phyloP scores from a whole-genome alignment of 768 basidiomycete genomes.

The Hericium rajendrae region DNA sequence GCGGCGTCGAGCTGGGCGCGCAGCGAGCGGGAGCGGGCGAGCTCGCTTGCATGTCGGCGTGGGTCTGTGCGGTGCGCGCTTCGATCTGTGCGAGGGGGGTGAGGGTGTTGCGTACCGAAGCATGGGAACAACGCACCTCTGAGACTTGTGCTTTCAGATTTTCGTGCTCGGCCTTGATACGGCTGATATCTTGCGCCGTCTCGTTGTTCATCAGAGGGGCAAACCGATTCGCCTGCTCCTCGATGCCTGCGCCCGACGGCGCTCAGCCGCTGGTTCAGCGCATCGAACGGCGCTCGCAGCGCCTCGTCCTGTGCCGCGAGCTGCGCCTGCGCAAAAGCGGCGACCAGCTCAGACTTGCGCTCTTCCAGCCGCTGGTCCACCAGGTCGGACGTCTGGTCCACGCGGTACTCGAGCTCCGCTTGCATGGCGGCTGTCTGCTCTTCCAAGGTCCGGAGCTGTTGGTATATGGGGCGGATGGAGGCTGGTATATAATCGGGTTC shows the following conservation, averaged over 20 bases:
- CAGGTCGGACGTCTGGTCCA: background rate
- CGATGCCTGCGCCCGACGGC: background rate
- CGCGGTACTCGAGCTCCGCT: background rate
- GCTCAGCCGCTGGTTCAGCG: background rate
- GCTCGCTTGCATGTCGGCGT: background rate
- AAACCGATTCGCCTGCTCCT: background rate
- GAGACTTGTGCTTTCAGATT: too few relatives aligned
- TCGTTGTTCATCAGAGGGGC: background rate
- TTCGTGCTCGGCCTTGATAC: background rate
- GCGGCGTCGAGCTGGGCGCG: background rate
- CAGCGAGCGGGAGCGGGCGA: background rate
- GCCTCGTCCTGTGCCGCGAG: background rate
- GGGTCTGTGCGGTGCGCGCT: background rate
- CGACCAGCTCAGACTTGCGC: background rate
- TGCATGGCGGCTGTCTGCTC: background rate
- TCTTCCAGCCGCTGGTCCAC: background rate
- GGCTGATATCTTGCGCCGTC: background rate
- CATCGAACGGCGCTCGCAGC: background rate
- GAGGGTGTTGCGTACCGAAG: background rate
- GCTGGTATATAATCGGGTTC: background rate
- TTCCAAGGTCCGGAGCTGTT: background rate
- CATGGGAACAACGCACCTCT: background rate
- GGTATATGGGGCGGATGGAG: background rate
- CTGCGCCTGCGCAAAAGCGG: background rate
- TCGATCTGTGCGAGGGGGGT: background rate